Conservation (phyloP, 169 alveolate species). For the Plasmodium gonderi region DNA sequence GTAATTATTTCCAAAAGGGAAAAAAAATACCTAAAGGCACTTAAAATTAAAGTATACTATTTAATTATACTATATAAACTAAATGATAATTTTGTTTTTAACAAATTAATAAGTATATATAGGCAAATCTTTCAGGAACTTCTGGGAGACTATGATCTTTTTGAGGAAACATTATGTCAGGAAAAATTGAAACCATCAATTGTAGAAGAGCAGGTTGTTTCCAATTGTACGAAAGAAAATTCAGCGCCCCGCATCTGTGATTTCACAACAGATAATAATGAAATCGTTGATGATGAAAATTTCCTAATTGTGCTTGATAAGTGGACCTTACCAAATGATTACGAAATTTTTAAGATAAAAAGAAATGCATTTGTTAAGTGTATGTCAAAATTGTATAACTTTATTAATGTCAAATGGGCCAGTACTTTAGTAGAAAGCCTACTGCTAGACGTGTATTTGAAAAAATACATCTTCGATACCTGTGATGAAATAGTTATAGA, state of each 20-base stretch:
- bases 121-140: constrained; percentile 68
- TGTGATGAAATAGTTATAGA: constrained; percentile 68
- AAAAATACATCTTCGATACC: constrained; percentile 59
- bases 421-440: constrained; percentile 78
- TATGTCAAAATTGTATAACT: constrained; percentile 75
- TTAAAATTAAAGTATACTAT: constrained; percentile 50
- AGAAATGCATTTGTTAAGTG: constrained; percentile 79
- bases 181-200: neutral
- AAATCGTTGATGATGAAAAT: neutral
- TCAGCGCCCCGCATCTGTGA: too few species aligned
- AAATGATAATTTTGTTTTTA: constrained; percentile 70
- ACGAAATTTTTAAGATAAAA: constrained; percentile 73
- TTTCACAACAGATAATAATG: too few species aligned
- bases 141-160: constrained; percentile 14
- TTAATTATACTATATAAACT: constrained; percentile 50
- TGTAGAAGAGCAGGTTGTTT: neutral
- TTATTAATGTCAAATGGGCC: constrained; percentile 81
- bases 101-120: constrained; percentile 50
- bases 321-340: constrained; percentile 73
- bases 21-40: constrained; percentile 47
- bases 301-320: constrained; percentile 14
- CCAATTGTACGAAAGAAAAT: neutral
- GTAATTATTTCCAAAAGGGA: constrained; percentile 22
- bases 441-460: constrained; percentile 79
- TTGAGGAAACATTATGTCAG: constrained; percentile 11